Percentiles rank a stretch among this genome's conserved stretches.
These are phyloP conservation scores for Dendryphion nanum DNA, from an alignment of 2,329 filamentous ascomycete genomes.

Conservation along the genomic window DNA sequence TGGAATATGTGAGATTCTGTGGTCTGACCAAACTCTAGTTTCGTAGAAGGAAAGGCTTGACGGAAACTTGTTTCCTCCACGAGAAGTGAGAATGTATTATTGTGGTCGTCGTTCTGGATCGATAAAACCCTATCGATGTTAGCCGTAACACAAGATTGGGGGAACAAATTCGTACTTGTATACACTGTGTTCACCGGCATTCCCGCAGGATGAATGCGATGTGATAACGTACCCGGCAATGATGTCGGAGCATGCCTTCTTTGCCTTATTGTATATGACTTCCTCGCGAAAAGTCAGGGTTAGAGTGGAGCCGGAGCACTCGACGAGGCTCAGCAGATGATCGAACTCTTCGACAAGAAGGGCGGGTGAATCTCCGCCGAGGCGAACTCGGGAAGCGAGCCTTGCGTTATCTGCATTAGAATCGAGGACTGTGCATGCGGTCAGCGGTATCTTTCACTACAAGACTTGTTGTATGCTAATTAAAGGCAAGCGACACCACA, in stretches of 20 bases:
- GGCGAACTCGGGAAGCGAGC: constrained; percentile 3
- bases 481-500: too few relatives aligned
- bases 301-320: constrained; percentile 2
- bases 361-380: constrained; percentile 1
- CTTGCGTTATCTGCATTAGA: neutral
- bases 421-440: neutral
- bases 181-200: constrained; percentile 3
- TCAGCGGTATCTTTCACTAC: neutral
- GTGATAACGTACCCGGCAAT: constrained; percentile 1
- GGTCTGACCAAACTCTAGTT: constrained; percentile 3
- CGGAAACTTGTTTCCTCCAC: constrained; percentile 1
- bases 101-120: too few relatives aligned
- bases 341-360: constrained; percentile 7
- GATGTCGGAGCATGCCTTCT: neutral
- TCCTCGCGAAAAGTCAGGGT: constrained; percentile 2
- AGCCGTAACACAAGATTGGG: too few relatives aligned
- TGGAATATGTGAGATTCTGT: constrained; percentile 2
- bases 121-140: too few relatives aligned
- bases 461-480: too few relatives aligned
- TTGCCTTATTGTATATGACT: neutral
- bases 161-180: constrained; percentile 2
- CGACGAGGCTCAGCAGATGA: constrained; percentile 5
- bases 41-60: neutral
- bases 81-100: too few relatives aligned
- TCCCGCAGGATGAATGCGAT: constrained; percentile 6